phyloP scores from a whole-genome alignment of 345 rosid genomes.

The Balakata baccata region DNA sequence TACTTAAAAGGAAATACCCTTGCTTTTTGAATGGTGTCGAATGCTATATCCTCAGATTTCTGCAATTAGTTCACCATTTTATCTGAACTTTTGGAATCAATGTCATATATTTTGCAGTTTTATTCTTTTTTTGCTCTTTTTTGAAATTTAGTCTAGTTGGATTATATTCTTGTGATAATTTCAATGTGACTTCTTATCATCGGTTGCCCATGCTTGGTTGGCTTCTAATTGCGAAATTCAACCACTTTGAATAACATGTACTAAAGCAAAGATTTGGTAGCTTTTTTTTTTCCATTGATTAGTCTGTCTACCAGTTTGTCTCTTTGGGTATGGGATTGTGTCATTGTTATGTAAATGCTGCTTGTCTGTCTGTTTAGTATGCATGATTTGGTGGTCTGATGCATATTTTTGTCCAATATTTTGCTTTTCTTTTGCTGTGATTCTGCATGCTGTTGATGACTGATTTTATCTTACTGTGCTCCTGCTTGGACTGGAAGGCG shows the following conservation, averaged over 20 bases:
- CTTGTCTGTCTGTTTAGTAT: not conserved
- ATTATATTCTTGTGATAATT: conserved; percentile 32
- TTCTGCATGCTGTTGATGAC: not conserved
- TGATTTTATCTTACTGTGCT: not conserved
- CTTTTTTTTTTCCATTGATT: not conserved
- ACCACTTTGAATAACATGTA: conserved; percentile 1
- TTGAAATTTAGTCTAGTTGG: conserved; percentile 32
- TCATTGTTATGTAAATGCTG: not conserved
- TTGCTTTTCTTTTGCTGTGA: not conserved
- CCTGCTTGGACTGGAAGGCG: not conserved
- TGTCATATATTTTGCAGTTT: conserved; percentile 44
- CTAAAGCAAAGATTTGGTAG: not conserved
- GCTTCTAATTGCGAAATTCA: conserved; percentile 1
- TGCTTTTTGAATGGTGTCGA: conserved; percentile 25
- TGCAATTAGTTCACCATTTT: conserved; percentile 36
- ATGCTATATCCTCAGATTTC: conserved; percentile 26
- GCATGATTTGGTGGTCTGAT: not conserved
- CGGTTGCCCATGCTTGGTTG: conserved; percentile 10
- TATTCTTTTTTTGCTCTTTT: conserved; percentile 33
- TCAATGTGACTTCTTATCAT: conserved; percentile 10
- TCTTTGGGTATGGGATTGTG: not conserved
- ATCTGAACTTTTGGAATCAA: conserved; percentile 23
- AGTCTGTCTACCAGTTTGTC: not conserved
- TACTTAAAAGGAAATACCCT: conserved; percentile 5
- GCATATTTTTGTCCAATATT: not conserved